phyloP scores from a whole-genome alignment of 75 land plant species.

The Cupressus sempervirens region DNA sequence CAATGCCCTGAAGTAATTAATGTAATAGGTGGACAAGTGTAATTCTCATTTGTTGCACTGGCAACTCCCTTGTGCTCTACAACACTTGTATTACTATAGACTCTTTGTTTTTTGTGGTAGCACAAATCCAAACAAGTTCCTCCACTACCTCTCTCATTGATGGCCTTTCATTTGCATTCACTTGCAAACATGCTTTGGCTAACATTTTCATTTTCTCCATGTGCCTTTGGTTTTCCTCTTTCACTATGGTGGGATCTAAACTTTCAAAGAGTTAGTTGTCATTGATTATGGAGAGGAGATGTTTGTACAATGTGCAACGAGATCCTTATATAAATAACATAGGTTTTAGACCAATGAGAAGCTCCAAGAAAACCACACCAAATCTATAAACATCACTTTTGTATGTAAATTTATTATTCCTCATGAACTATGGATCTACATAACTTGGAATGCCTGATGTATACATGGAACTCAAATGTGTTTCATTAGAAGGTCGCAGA shows the following conservation, averaged over 20 bases:
- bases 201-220: neutral
- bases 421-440: too few species aligned
- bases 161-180: slow-evolving; percentile 35
- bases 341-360: slow-evolving; percentile 16
- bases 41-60: too few species aligned
- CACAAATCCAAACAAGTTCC: slow-evolving; percentile 26
- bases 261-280: too few species aligned
- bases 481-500: too few species aligned
- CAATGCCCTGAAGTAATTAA: too few species aligned
- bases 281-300: slow-evolving; percentile 7
- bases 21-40: too few species aligned
- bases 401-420: too few species aligned
- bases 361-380: slow-evolving; percentile 34
- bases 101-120: neutral
- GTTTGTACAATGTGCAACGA: neutral
- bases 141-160: slow-evolving; percentile 17
- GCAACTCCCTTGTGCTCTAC: too few species aligned
- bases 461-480: too few species aligned
- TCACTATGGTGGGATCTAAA: slow-evolving; percentile 13
- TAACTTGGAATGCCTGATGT: too few species aligned
- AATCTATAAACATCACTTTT: too few species aligned
- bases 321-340: neutral
- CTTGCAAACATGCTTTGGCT: slow-evolving; percentile 7
- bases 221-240: neutral
- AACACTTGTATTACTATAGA: too few species aligned